These are phyloP conservation scores for Tolypocladium album DNA, from an alignment of 2,329 filamentous ascomycete species.

Conservation along the genomic window DNA sequence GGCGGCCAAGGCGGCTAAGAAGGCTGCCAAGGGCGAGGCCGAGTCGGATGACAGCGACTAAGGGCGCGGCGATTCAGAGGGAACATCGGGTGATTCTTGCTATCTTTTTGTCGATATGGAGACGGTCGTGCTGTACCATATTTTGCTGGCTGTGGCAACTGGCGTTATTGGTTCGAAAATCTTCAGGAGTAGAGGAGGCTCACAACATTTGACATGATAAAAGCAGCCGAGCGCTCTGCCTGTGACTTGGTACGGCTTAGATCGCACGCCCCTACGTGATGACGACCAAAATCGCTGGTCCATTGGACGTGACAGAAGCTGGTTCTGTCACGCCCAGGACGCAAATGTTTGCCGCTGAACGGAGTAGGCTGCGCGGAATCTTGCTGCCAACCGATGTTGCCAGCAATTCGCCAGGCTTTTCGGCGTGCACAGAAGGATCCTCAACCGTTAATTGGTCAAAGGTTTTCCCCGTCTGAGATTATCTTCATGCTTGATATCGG, in stretches of 20 bases:
- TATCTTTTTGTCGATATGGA: conserved; percentile 7
- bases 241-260: neutral
- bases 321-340: neutral
- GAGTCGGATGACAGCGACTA: conserved; percentile 30
- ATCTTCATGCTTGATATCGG: neutral
- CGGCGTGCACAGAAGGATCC: neutral
- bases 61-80: neutral
- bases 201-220: neutral
- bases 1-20: conserved; percentile 45
- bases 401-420: neutral
- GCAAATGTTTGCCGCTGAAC: too few relatives aligned
- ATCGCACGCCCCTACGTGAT: neutral
- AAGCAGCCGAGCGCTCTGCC: neutral
- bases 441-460: neutral
- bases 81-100: conserved; percentile 2
- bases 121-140: conserved; percentile 11
- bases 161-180: conserved; percentile 12
- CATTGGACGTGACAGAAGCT: neutral
- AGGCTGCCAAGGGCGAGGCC: conserved; percentile 38
- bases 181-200: conserved; percentile 3
- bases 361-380: neutral
- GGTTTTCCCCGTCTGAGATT: neutral
- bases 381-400: neutral
- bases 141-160: conserved; percentile 7
- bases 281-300: neutral